These are phyloP conservation scores for Parathielavia appendiculata DNA, from an alignment of 495 filamentous ascomycete genomes.

Conservation along the genomic window DNA sequence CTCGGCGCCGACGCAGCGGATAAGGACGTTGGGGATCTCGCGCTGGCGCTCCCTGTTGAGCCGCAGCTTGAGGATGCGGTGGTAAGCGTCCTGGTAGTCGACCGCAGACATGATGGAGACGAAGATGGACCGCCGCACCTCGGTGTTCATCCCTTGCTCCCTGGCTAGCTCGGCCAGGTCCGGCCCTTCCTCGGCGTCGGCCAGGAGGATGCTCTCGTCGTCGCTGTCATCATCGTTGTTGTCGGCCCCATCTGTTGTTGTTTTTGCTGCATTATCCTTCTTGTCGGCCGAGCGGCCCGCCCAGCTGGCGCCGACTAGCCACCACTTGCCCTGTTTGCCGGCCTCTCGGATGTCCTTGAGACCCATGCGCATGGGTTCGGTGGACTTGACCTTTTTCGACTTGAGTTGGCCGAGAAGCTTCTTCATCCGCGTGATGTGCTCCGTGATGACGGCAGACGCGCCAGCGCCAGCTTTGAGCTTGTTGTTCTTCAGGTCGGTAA, in stretches of 20 bases:
- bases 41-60: conserved; percentile 80
- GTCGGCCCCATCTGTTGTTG: conserved; percentile 13
- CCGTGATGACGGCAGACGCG: conserved; percentile 58
- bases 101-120: conserved; percentile 80
- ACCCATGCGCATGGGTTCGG: conserved; percentile 75
- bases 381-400: conserved; percentile 59
- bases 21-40: conserved; percentile 81
- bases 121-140: conserved; percentile 87
- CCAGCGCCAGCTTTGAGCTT: conserved; percentile 67
- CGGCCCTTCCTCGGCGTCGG: conserved; percentile 49
- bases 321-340: conserved; percentile 93
- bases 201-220: conserved; percentile 27
- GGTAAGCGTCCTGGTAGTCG: conserved; percentile 78
- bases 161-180: conserved; percentile 72
- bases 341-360: conserved; percentile 74
- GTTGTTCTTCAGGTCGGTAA: conserved; percentile 92
- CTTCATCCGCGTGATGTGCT: conserved; percentile 80
- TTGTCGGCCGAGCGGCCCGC: conserved; percentile 39
- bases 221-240: conserved; percentile 45
- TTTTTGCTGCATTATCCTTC: conserved; percentile 8
- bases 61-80: conserved; percentile 70
- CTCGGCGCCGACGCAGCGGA: conserved; percentile 83
- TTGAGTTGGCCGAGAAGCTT: conserved; percentile 73
- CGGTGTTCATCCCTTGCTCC: conserved; percentile 90
- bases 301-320: conserved; percentile 93